Evolutionary conservation across 352 stramenopile genomes (phyloP).

Genomic region (Globisporangium orthogonon): DNA sequence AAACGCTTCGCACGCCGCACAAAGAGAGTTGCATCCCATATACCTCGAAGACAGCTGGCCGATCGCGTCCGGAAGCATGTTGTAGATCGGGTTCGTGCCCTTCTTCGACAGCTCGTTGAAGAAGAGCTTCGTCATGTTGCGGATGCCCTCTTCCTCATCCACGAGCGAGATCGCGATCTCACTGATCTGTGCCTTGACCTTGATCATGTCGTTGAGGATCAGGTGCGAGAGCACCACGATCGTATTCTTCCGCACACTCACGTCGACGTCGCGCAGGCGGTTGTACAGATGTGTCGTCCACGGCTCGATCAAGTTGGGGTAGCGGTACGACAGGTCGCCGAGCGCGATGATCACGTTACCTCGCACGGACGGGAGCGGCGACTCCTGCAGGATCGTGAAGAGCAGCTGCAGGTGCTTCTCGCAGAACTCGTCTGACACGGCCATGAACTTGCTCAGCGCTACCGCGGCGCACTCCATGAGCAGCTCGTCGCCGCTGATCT

Average conservation of each 20-base stretch:
- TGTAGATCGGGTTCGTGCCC: slow-evolving; percentile 98
- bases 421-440: slow-evolving; percentile 94
- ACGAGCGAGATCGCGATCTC: slow-evolving; percentile 95
- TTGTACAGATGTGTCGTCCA: slow-evolving; percentile 97
- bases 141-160: slow-evolving; percentile 90
- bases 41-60: slow-evolving; percentile 86
- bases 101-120: slow-evolving; percentile 97
- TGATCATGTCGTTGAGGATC: slow-evolving; percentile 99
- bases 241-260: slow-evolving; percentile 93
- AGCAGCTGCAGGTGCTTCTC: slow-evolving; percentile 93
- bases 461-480: slow-evolving; percentile 92
- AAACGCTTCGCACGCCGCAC: too few relatives aligned
- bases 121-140: slow-evolving; percentile 92
- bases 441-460: slow-evolving; percentile 97
- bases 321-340: slow-evolving; percentile 96
- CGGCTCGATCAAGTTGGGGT: slow-evolving; percentile 97
- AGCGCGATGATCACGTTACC: slow-evolving; percentile 96
- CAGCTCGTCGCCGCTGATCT: slow-evolving; percentile 60
- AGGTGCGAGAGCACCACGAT: slow-evolving; percentile 98
- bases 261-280: slow-evolving; percentile 87
- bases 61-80: slow-evolving; percentile 97
- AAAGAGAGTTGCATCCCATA: not conserved
- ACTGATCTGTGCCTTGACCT: slow-evolving; percentile 95
- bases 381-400: slow-evolving; percentile 90
- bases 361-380: slow-evolving; percentile 66